Percentiles rank a stretch among this genome's conserved stretches.
Evolutionary conservation across 2,329 filamentous ascomycete species (phyloP).

Genomic region (Phoma sp.): DNA sequence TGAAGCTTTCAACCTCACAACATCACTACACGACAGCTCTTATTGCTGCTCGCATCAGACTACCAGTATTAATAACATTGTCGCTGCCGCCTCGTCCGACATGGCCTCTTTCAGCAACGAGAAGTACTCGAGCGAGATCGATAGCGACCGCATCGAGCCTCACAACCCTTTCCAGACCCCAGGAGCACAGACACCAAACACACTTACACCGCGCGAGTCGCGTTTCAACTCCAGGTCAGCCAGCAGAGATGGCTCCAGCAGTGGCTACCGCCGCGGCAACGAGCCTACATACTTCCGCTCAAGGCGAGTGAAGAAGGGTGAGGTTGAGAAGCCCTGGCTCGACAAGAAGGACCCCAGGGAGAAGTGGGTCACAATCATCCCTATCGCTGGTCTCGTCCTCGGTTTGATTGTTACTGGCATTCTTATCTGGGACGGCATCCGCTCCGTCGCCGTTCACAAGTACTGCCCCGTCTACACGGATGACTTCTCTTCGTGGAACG

Average conservation of each 20-base stretch:
- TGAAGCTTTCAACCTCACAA: background rate
- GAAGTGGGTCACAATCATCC: constrained; percentile 86
- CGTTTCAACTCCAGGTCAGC: constrained; percentile 15
- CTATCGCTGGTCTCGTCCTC: constrained; percentile 71
- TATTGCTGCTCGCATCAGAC: background rate
- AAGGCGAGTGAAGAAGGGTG: constrained; percentile 72
- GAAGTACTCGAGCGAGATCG: constrained; percentile 15
- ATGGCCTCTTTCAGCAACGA: constrained; percentile 17
- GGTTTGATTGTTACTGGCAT: constrained; percentile 73
- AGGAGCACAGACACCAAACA: constrained; percentile 18
- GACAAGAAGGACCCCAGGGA: constrained; percentile 75
- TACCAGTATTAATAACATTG: background rate
- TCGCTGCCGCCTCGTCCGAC: background rate
- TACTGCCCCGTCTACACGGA: constrained; percentile 74
- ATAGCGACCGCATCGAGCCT: constrained; percentile 13
- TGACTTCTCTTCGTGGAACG: constrained; percentile 65
- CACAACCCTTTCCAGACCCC: constrained; percentile 27
- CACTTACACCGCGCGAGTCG: constrained; percentile 16
- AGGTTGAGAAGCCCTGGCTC: constrained; percentile 79
- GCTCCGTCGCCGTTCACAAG: constrained; percentile 73
- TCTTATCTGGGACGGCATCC: constrained; percentile 76
- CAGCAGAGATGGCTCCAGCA: constrained; percentile 14
- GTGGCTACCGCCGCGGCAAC: constrained; percentile 17
- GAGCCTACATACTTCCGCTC: constrained; percentile 67
- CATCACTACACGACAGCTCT: constrained; percentile 1